These are phyloP conservation scores for Neoboletus magnificus DNA, from an alignment of 768 basidiomycete genomes.

Conservation along the genomic window DNA sequence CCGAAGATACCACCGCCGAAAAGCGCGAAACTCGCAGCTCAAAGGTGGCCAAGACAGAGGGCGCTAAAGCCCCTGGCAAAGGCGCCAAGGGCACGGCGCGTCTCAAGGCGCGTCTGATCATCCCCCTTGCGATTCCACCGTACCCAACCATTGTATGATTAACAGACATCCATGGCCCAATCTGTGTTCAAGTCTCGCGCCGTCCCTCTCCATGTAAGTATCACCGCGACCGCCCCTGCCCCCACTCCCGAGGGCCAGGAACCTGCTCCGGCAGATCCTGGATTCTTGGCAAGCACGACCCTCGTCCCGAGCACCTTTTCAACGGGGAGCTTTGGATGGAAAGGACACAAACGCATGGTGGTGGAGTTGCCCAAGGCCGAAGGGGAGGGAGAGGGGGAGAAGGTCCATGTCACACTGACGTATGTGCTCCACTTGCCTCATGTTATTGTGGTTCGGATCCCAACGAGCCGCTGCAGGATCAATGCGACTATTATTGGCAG, in stretches of 20 bases:
- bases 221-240: conserved; percentile 66
- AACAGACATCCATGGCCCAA: conserved; percentile 44
- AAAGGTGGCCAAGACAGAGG: conserved; percentile 50
- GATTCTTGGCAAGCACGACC: conserved; percentile 54
- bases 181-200: conserved; percentile 62
- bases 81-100: conserved; percentile 39
- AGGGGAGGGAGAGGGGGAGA: conserved; percentile 48
- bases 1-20: conserved; percentile 29
- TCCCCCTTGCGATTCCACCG: not conserved
- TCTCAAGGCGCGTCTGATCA: conserved; percentile 41
- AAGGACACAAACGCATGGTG: conserved; percentile 63
- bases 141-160: conserved; percentile 1
- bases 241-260: conserved; percentile 37
- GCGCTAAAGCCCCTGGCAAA: conserved; percentile 29
- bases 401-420: conserved; percentile 72
- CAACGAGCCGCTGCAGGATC: conserved; percentile 42
- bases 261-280: conserved; percentile 47
- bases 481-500: conserved; percentile 76
- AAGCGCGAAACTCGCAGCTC: conserved; percentile 43
- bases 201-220: conserved; percentile 61
- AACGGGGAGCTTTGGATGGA: conserved; percentile 86
- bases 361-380: conserved; percentile 58
- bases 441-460: not conserved
- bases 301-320: conserved; percentile 59
- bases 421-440: conserved; percentile 38